These are phyloP conservation scores for Flaveria ramosissima DNA, from an alignment of 129 eudicot species.

Conservation along the genomic window DNA sequence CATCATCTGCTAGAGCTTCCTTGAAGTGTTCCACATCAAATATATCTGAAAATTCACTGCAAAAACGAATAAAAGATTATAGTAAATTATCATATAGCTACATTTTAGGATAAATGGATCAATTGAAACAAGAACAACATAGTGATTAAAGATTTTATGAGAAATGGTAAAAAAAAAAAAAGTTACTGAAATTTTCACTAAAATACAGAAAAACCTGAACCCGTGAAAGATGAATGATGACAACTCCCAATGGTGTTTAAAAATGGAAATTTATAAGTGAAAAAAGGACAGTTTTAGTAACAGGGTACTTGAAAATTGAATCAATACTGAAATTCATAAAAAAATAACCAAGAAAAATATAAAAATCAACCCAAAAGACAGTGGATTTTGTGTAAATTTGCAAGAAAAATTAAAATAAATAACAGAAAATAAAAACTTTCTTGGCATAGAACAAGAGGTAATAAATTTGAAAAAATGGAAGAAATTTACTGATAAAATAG, in stretches of 20 bases:
- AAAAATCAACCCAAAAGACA: slow-evolving; percentile 24
- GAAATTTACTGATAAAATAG: neutral
- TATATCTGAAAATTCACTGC: slow-evolving; percentile 96
- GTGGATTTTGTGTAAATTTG: slow-evolving; percentile 5
- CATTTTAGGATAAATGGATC: neutral
- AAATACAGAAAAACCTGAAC: neutral
- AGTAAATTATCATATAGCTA: neutral
- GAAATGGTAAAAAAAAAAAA: neutral
- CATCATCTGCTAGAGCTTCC: slow-evolving; percentile 73
- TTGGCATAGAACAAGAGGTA: slow-evolving; percentile 5
- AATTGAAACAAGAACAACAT: slow-evolving; percentile 1
- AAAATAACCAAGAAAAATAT: slow-evolving; percentile 12
- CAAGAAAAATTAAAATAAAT: neutral
- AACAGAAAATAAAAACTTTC: neutral
- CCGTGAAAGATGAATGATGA: slow-evolving; percentile 11
- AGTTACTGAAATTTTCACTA: neutral
- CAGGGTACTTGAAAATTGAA: slow-evolving; percentile 12
- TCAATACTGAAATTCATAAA: neutral
- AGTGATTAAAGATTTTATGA: slow-evolving; percentile 17
- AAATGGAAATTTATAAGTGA: neutral
- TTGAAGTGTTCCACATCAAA: slow-evolving; percentile 96
- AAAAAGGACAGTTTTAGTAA: slow-evolving; percentile 10
- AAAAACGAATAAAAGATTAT: slow-evolving; percentile 21
- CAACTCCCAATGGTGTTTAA: slow-evolving; percentile 24
- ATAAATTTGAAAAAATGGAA: neutral